A percentile compares a stretch with the other conserved stretches of the same genome.
Evolutionary conservation across 2,329 filamentous ascomycete species (phyloP).

Genomic region (Xylariaceae sp.): DNA sequence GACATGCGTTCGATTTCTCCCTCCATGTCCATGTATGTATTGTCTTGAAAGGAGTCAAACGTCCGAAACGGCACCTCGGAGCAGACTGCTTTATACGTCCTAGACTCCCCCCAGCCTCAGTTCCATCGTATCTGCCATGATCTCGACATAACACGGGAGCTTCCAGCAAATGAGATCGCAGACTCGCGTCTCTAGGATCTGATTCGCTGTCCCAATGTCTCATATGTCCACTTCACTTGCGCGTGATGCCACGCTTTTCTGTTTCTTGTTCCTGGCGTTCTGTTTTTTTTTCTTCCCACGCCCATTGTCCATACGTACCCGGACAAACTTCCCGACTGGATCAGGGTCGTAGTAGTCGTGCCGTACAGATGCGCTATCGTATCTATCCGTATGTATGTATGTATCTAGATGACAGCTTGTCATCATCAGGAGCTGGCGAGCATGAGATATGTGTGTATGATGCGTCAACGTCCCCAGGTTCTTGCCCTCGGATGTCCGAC

Average conservation of each 20-base stretch:
- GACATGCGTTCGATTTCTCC: neutral
- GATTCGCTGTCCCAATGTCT: slow-evolving; percentile 14
- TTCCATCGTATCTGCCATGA: neutral
- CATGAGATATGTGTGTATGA: neutral
- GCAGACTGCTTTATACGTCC: neutral
- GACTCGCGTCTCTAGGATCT: slow-evolving; percentile 12
- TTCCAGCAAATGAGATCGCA: slow-evolving; percentile 13
- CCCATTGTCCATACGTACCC: neutral
- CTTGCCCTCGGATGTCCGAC: neutral
- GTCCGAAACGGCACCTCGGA: slow-evolving; percentile 6
- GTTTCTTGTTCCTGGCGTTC: slow-evolving; percentile 10
- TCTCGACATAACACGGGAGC: slow-evolving; percentile 9
- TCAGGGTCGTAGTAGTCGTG: too few relatives aligned
- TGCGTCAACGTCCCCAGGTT: neutral
- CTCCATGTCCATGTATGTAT: neutral
- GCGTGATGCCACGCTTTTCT: slow-evolving; percentile 17
- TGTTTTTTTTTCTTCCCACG: slow-evolving; percentile 11
- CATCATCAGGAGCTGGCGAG: too few relatives aligned
- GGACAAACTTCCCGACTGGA: too few relatives aligned
- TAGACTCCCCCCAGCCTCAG: neutral
- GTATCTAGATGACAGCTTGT: too few relatives aligned
- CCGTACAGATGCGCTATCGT: too few relatives aligned
- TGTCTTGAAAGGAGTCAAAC: slow-evolving; percentile 9
- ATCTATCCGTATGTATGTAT: too few relatives aligned
- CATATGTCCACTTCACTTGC: slow-evolving; percentile 11